These are phyloP conservation scores for Carex kokanica DNA, from an alignment of 176 grass and related monocot genomes.

Conservation along the genomic window DNA sequence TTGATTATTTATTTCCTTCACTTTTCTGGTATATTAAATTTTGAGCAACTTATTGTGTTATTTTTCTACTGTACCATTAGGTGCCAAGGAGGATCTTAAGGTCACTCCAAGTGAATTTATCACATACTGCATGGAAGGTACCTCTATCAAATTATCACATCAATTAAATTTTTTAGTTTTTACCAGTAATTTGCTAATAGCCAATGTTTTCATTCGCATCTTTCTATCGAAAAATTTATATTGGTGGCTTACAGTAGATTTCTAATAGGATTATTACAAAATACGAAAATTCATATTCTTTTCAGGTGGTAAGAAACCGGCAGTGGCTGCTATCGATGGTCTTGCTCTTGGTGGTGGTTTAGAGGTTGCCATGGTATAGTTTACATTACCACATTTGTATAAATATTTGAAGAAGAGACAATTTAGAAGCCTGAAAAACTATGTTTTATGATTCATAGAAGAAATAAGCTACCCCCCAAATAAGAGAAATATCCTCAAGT, in stretches of 20 bases:
- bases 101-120: slow-evolving; percentile 20
- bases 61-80: slow-evolving; percentile 9
- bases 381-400: slow-evolving; percentile 11
- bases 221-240: slow-evolving; percentile 23
- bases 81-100: slow-evolving; percentile 12
- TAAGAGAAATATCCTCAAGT: slow-evolving; percentile 37
- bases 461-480: too few species aligned
- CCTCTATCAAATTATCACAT: background rate
- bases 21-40: background rate
- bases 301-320: slow-evolving; percentile 68
- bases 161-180: background rate
- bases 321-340: slow-evolving; percentile 80
- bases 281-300: slow-evolving; percentile 18
- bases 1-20: background rate
- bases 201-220: background rate
- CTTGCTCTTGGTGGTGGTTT: slow-evolving; percentile 82
- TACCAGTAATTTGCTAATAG: background rate
- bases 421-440: background rate
- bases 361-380: slow-evolving; percentile 84
- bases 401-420: background rate
- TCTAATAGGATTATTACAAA: background rate
- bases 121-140: slow-evolving; percentile 22
- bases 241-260: slow-evolving; percentile 58
- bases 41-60: background rate
- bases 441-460: background rate